Evolutionary conservation across 768 basidiomycete genomes (phyloP), one percentile per base, ranked within the genome.

Genomic region (Mycena polygramma): DNA sequence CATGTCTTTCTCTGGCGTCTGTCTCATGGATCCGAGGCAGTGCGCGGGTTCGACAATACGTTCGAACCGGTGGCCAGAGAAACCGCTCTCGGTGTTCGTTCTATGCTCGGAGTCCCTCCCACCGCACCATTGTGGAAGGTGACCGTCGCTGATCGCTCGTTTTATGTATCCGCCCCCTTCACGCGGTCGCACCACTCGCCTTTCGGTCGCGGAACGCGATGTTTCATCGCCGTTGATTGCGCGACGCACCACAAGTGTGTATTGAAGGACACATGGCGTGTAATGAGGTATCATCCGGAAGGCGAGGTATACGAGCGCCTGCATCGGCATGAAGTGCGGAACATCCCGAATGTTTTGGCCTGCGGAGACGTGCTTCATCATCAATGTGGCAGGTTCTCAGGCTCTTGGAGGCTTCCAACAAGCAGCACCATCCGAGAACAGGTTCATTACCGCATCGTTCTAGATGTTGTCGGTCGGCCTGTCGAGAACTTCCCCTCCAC

Each of bases 231-330:
- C 10, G 55, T 73, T 9, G 55, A 67, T 2, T 43, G 30, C n/a
- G 19, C 53, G 10, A 73, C 69, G 4, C 2, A 48, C 8, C 54
- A n/a, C 2, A 70, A 41, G 6, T 67, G 58, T 55, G n/a, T 73
- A 24, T 24, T 73, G 10, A 73, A 73, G 51, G 72, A 73, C 55
- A 52, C 59, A 4, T 73, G 72, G 72, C 69, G 72, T 13, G 59
- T 73, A 6, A 43, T 48, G 22, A 69, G 61, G 0, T 73, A 73
- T 48, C 69, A 71, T 53, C 62, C 54, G 0, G 72, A 71, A 36
- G 72, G 69, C 26, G 53, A 73, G 15, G 65, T 60, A 11, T 73
- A 73, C 43, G 65, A 51, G 9, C 51, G 59, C 35, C 41, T 70
- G 37, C 20, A 67, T 36, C 39, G 24, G 8, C 5, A 58, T 2